Percentiles rank a stretch among this genome's conserved stretches.
Evolutionary conservation across 2,329 filamentous ascomycete species (phyloP).

Genomic region (Metarhizium rileyi): DNA sequence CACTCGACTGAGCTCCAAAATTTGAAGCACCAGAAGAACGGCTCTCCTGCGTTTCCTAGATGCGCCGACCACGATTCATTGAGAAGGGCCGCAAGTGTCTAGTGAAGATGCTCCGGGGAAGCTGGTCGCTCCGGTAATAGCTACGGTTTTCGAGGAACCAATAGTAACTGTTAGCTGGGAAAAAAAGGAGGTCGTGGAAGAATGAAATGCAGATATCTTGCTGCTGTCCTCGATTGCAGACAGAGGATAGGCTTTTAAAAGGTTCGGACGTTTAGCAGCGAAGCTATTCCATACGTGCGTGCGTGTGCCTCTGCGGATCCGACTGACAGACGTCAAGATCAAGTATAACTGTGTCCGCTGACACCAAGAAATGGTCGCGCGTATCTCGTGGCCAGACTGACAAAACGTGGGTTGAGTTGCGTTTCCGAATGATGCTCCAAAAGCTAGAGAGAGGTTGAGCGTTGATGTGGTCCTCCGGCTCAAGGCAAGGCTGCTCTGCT

Average conservation of each 20-base stretch:
- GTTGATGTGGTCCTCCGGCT: background rate
- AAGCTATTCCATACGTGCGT: background rate
- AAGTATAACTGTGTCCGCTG: background rate
- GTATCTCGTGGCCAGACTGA: background rate
- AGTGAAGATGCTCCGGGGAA: background rate
- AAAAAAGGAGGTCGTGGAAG: background rate
- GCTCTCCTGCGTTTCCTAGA: background rate
- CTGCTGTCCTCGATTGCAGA: background rate
- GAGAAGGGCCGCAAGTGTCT: background rate
- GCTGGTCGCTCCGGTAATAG: background rate
- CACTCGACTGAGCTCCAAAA: background rate
- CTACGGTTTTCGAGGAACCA: background rate
- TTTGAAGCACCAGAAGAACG: background rate
- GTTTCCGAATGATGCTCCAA: background rate
- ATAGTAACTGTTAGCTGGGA: background rate
- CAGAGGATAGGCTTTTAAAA: background rate
- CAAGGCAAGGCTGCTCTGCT: background rate
- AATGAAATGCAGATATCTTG: background rate
- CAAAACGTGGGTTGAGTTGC: background rate
- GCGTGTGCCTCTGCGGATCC: background rate
- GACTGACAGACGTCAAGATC: background rate
- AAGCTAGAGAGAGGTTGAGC: background rate
- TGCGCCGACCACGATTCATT: background rate
- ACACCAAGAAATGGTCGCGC: background rate
- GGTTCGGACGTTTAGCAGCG: background rate